phyloP scores from a whole-genome alignment of 257 asterid genomes.

The Lycium ferocissimum region DNA sequence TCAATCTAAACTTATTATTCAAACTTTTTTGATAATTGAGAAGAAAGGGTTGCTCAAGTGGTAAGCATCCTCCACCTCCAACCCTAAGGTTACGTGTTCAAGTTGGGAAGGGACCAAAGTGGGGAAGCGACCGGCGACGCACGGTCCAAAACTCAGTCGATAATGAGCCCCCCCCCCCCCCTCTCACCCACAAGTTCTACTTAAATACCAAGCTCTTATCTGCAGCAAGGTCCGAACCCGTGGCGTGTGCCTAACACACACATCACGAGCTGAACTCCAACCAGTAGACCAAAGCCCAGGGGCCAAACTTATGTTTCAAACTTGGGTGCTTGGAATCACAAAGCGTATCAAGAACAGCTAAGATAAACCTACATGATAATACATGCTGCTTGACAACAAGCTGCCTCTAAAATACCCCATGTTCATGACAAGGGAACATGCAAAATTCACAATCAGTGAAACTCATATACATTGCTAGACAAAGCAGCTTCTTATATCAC shows the following conservation, averaged over 20 bases:
- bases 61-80: no score
- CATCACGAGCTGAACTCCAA: not conserved
- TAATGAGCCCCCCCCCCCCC: no score
- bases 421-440: slow-evolving; percentile 12
- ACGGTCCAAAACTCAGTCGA: not conserved
- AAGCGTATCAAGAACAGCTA: not conserved
- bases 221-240: not conserved
- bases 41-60: no score
- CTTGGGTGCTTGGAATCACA: not conserved
- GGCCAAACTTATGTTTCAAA: not conserved
- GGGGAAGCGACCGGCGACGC: not conserved
- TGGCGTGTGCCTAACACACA: not conserved
- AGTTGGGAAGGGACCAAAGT: no score
- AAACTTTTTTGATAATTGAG: not conserved
- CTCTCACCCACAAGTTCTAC: not conserved
- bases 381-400: not conserved
- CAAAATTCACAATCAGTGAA: not conserved
- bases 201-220: not conserved
- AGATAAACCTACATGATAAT: not conserved
- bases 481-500: not conserved
- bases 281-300: not conserved
- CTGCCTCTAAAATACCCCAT: not conserved
- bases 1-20: not conserved
- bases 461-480: not conserved
- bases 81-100: no score